phyloP scores from a whole-genome alignment of 352 stramenopile species.

The Achlya hypogyna region DNA sequence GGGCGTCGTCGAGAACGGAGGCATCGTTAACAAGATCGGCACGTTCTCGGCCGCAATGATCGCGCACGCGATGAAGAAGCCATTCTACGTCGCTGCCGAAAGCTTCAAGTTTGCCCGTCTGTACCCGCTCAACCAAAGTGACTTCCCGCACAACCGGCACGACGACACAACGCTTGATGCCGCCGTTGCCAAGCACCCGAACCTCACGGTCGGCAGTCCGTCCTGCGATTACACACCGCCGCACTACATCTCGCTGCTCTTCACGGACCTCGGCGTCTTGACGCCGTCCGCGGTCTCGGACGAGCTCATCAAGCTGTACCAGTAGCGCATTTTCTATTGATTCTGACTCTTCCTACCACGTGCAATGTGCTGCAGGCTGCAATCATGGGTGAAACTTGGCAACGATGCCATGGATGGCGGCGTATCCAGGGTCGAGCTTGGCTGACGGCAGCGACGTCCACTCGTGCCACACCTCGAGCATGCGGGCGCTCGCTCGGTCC shows the following conservation, averaged over 20 bases:
- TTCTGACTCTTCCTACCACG: background rate
- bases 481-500: constrained; percentile 47
- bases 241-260: constrained; percentile 96
- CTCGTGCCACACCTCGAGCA: constrained; percentile 58
- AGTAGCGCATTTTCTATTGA: constrained; percentile 45
- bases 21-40: constrained; percentile 94
- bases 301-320: constrained; percentile 97
- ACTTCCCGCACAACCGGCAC: constrained; percentile 77
- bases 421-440: constrained; percentile 36
- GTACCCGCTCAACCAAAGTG: constrained; percentile 95
- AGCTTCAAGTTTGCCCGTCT: constrained; percentile 98
- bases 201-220: constrained; percentile 81
- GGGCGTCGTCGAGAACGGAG: constrained; percentile 96
- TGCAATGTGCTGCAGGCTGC: background rate
- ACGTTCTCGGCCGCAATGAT: constrained; percentile 93
- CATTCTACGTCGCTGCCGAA: constrained; percentile 97
- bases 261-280: constrained; percentile 96
- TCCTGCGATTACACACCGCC: constrained; percentile 96
- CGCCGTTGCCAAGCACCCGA: constrained; percentile 30
- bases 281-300: constrained; percentile 97
- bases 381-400: constrained; percentile 34
- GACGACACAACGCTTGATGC: constrained; percentile 25
- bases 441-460: constrained; percentile 48
- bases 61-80: constrained; percentile 92
- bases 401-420: constrained; percentile 42